Base-by-base conservation (phyloP, 257 asterid species). In the Orobanche coerulescens region DNA sequence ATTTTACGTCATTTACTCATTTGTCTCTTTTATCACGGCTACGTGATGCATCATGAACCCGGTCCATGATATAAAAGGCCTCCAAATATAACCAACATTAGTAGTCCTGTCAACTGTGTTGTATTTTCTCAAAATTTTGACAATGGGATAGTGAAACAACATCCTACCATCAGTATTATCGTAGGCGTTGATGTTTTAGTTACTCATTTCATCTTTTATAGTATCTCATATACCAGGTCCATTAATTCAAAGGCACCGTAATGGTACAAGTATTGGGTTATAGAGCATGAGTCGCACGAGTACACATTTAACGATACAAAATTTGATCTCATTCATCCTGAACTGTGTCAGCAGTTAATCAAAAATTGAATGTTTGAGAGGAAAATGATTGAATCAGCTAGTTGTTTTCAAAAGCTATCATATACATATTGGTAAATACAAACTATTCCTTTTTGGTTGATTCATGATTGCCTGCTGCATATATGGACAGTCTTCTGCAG, bases 361-460 rank as follows among this genome's bases (percentile, higher is more conserved):
- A 12, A 36, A 48, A 36, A 11, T 36, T 31, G 47, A 63, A 63
- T 13, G 47, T 19, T 20, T 28, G 10, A 15, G 24, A 62, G 10
- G 47, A 18, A 15, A 58, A 26, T 37, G 48, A 58, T 58, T 58
- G 67, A 36, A 47, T 15, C 52, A 49, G 49, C 22, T 15, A 48
- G 2, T 36, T 52, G 10, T 23, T 64, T 14, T 43, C 22, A 43
- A 43, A 14, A 19, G 14, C 20, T 43, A 43, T 43, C 50, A 43
- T 43, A 43, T 14, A n/a, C n/a, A 13, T 43, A 13, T 15, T 43
- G 22, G 20, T 43, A 19, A 14, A 43, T 19, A 43, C n/a, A 8
- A 16, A 7, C n/a, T 13, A 47, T 30, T 61, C 46, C 24, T 47
- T n/a, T 26, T 56, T 47, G 56, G 37, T 46, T 24, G 52, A 42